Percentiles rank a stretch among this genome's conserved stretches.
Evolutionary conservation across 2,329 filamentous ascomycete species (phyloP).

Genomic region (Trichoderma aggressivum): DNA sequence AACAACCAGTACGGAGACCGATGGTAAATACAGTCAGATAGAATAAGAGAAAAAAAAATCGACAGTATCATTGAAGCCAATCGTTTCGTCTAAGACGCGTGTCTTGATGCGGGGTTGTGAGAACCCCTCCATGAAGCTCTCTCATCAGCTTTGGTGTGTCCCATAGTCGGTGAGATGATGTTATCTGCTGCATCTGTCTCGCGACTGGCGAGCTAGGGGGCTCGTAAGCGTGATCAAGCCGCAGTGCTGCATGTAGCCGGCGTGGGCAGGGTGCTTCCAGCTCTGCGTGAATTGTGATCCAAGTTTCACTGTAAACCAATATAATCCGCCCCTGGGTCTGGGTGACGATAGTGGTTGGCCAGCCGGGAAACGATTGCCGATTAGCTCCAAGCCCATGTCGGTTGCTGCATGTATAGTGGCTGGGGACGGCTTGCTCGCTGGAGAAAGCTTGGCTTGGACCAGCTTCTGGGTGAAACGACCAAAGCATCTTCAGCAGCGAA

Average conservation of each 20-base stretch:
- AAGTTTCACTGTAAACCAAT: constrained; percentile 6
- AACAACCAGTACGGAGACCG: constrained; percentile 17
- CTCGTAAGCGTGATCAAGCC: not conserved
- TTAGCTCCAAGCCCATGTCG: constrained; percentile 12
- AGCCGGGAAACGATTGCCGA: constrained; percentile 15
- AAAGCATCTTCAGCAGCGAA: constrained; percentile 6
- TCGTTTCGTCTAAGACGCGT: not conserved
- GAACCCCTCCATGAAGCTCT: constrained; percentile 9
- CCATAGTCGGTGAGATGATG: not conserved
- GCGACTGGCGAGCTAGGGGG: constrained; percentile 8
- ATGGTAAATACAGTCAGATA: constrained; percentile 17
- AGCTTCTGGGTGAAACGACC: constrained; percentile 15
- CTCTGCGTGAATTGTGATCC: constrained; percentile 15
- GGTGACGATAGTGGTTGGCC: constrained; percentile 9
- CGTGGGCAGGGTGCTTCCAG: not conserved
- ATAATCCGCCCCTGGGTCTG: not conserved
- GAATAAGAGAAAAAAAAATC: constrained; percentile 4
- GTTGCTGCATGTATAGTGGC: constrained; percentile 10
- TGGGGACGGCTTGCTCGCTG: constrained; percentile 4
- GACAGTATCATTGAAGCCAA: constrained; percentile 9
- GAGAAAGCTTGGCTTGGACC: constrained; percentile 2
- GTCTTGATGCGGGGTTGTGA: constrained; percentile 5
- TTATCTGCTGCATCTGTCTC: constrained; percentile 11
- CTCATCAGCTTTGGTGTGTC: not conserved
- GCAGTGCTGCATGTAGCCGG: not conserved